These are phyloP conservation scores for Cryptococcus sp. DNA, from an alignment of 1,284 basidiomycete species.

Conservation along the genomic window DNA sequence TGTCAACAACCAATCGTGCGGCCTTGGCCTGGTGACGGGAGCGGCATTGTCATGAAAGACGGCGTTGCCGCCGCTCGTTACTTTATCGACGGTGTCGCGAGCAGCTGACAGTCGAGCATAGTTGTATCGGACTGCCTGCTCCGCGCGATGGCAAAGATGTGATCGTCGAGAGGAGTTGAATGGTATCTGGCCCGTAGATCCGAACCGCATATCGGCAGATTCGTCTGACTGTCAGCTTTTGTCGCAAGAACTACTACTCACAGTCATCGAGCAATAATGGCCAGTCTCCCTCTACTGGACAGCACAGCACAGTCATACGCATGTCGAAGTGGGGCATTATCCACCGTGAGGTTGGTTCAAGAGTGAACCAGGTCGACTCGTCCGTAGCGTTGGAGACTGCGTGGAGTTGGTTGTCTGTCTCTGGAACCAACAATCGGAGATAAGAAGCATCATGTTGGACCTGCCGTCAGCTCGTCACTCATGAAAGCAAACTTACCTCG, in stretches of 20 bases:
- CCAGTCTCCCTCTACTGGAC: slow-evolving; percentile 49
- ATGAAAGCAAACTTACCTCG: slow-evolving; percentile 28
- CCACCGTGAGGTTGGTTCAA: slow-evolving; percentile 19
- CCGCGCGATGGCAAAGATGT: slow-evolving; percentile 42
- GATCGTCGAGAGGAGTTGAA: slow-evolving; percentile 46
- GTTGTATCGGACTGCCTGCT: slow-evolving; percentile 32
- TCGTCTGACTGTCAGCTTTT: slow-evolving; percentile 28
- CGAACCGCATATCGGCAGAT: slow-evolving; percentile 48
- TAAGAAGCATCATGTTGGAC: slow-evolving; percentile 37
- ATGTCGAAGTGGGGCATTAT: slow-evolving; percentile 38
- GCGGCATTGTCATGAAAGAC: slow-evolving; percentile 10
- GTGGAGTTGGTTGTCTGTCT: slow-evolving; percentile 30
- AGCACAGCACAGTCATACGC: slow-evolving; percentile 50
- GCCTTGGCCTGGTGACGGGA: slow-evolving; percentile 12
- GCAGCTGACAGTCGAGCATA: slow-evolving; percentile 17
- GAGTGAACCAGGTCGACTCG: slow-evolving; percentile 30
- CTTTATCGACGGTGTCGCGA: slow-evolving; percentile 28
- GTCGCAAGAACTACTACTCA: slow-evolving; percentile 16
- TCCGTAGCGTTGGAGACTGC: slow-evolving; percentile 23
- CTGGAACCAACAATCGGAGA: slow-evolving; percentile 41
- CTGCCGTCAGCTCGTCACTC: slow-evolving; percentile 13
- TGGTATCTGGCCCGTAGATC: slow-evolving; percentile 45
- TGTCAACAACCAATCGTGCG: slow-evolving; percentile 46
- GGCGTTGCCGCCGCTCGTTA: slow-evolving; percentile 16
- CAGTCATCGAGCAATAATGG: slow-evolving; percentile 51